Percentiles rank a stretch among this genome's conserved stretches.
Conservation (phyloP, 805 yeast genomes). For the Yarrowia keelungensis region DNA sequence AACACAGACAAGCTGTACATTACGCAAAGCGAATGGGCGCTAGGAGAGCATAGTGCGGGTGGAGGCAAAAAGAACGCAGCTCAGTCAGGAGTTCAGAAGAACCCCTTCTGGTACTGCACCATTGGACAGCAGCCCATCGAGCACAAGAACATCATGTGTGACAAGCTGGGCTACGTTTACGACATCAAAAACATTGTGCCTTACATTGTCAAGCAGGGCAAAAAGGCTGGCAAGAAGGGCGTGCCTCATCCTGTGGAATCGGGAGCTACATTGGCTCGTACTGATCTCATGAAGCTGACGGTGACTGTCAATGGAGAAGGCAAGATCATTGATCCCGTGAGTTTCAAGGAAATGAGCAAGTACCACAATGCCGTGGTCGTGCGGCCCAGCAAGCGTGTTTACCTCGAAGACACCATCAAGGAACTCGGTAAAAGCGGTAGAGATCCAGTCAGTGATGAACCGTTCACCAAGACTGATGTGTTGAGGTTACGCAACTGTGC, state of each 20-base stretch:
- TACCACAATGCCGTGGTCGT: slow-evolving; percentile 47
- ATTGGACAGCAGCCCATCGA: slow-evolving; percentile 49
- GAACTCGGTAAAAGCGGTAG: slow-evolving; percentile 47
- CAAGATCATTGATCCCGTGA: slow-evolving; percentile 49
- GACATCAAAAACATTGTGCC: slow-evolving; percentile 48
- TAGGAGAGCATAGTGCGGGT: slow-evolving; percentile 46
- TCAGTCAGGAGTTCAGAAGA: slow-evolving; percentile 8
- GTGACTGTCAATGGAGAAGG: slow-evolving; percentile 46
- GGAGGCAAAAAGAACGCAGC: slow-evolving; percentile 43
- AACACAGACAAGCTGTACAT: slow-evolving; percentile 51
- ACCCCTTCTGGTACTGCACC: slow-evolving; percentile 49
- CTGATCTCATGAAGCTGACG: slow-evolving; percentile 45
- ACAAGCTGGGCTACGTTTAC: slow-evolving; percentile 48
- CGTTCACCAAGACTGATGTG: slow-evolving; percentile 46
- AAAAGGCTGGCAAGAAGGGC: slow-evolving; percentile 39
- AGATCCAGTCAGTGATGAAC: slow-evolving; percentile 49
- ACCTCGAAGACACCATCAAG: slow-evolving; percentile 46
- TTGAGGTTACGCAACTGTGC: slow-evolving; percentile 38
- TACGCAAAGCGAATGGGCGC: slow-evolving; percentile 51
- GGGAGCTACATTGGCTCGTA: slow-evolving; percentile 44
- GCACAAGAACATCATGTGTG: slow-evolving; percentile 45
- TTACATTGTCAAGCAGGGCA: slow-evolving; percentile 45
- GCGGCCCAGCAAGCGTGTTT: slow-evolving; percentile 48
- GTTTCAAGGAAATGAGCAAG: slow-evolving; percentile 47
- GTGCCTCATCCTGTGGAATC: slow-evolving; percentile 24